Base-by-base conservation (phyloP, 257 asterid genomes). In the Solanum megistacrolobum region DNA sequence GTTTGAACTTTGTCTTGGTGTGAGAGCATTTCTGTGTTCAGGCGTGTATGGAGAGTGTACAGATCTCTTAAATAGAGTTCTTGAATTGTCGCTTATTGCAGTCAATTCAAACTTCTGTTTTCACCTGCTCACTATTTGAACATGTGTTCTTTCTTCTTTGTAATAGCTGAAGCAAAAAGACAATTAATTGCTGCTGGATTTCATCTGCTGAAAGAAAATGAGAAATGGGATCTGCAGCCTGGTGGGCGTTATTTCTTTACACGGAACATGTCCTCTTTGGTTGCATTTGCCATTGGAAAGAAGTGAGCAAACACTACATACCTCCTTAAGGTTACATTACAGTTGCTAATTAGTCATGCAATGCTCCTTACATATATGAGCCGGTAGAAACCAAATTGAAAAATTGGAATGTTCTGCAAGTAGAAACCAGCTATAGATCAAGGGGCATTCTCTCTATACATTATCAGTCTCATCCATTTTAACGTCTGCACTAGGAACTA, bases 161-260 rank as follows among this genome's bases (percentile, higher is more conserved):
- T 41, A 39, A 90, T 87, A 71, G 99, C 99, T 91, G 99, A 97
- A 95, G 99, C 99, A 65, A 97, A 94, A 89, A 89, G 92, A 55
- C 99, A 96, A 87, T 91, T 97, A 20, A 79, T 95, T 86, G 97
- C 98, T 27, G 98, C 99, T 91, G 99, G 99, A 86, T 97, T 97
- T 90, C 94, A 92, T 91, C 89, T 95, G 94, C 91, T 97, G 89
- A 94, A 90, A 83, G 99, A 97, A 93, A 94, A 93, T 89, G 98
- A 97, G 85, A 97, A 95, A 85, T 97, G 99, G 99, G 92, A 95
- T 75, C 92, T 97, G 87, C 94, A 97, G 92, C 98, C 99, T 71
- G 99, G 99, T 71, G 99, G 99, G 86, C 98, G 99, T 89, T 96
- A 97, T 91, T 95, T 97, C 88, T 97, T 96, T 88, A 97, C 99